Percentiles rank a stretch among this genome's conserved stretches.
phyloP scores from a whole-genome alignment of 345 rosid genomes.

The Eucalyptus guilfoylei region DNA sequence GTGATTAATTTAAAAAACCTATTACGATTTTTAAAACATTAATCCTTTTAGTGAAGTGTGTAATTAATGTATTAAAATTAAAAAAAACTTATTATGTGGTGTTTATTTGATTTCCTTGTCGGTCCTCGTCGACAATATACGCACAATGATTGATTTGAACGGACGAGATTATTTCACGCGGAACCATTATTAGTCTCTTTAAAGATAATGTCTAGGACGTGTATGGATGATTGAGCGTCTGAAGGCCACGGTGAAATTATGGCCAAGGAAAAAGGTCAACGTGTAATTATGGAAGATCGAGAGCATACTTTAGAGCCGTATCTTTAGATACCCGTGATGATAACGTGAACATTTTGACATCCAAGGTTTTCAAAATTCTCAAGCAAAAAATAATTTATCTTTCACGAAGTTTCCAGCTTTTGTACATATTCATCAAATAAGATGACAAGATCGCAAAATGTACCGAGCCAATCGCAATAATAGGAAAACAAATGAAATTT shows the following conservation, averaged over 20 bases:
- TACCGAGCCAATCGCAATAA: not conserved
- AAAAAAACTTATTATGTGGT: too few relatives aligned
- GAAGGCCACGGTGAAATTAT: not conserved
- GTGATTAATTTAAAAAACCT: not conserved
- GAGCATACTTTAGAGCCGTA: not conserved
- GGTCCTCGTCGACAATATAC: not conserved
- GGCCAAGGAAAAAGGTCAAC: not conserved
- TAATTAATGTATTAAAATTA: not conserved
- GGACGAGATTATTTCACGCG: not conserved
- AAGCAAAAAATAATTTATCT: not conserved
- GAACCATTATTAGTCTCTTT: not conserved
- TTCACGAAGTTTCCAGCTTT: not conserved
- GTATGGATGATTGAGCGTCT: not conserved
- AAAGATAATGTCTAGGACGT: not conserved
- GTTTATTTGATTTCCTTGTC: not conserved
- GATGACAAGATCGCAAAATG: not conserved
- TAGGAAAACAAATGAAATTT: not conserved
- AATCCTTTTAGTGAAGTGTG: not conserved
- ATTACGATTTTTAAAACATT: not conserved
- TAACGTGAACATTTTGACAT: not conserved
- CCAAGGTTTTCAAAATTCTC: not conserved
- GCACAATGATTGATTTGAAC: not conserved
- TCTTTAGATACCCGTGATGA: not conserved
- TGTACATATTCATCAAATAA: not conserved
- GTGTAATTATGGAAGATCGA: not conserved